Evolutionary conservation across 2,329 filamentous ascomycete species (phyloP).

Genomic region (Aspergillus quadricinctus): DNA sequence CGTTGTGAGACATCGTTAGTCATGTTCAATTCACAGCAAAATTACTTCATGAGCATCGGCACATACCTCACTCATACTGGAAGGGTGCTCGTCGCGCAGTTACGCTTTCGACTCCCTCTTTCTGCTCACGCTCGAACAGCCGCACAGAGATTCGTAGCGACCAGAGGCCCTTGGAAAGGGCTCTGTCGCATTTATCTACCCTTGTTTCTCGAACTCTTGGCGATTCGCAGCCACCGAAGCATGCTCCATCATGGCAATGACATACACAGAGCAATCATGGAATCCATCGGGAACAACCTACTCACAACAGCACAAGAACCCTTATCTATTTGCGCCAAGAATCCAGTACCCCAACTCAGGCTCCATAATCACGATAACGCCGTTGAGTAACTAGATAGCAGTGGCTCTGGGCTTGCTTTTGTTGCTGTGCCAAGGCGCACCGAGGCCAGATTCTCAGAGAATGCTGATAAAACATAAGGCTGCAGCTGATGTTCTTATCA

Average conservation of each 20-base stretch:
- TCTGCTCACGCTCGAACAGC: background rate
- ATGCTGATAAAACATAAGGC: background rate
- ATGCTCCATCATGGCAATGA: background rate
- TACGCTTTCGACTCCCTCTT: background rate
- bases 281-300: background rate
- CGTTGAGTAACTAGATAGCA: background rate
- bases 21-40: background rate
- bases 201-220: background rate
- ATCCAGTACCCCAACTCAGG: background rate
- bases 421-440: background rate
- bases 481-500: background rate
- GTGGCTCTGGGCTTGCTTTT: background rate
- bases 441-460: background rate
- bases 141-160: no score
- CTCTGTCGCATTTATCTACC: background rate
- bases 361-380: background rate
- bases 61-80: background rate
- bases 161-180: background rate
- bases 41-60: background rate
- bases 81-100: background rate
- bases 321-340: background rate
- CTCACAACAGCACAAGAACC: background rate
- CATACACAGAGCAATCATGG: background rate
- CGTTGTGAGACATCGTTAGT: slow-evolving; percentile 1
- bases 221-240: background rate